Evolutionary conservation across 495 filamentous ascomycete species (phyloP).

Genomic region (Podospora fimiseda): DNA sequence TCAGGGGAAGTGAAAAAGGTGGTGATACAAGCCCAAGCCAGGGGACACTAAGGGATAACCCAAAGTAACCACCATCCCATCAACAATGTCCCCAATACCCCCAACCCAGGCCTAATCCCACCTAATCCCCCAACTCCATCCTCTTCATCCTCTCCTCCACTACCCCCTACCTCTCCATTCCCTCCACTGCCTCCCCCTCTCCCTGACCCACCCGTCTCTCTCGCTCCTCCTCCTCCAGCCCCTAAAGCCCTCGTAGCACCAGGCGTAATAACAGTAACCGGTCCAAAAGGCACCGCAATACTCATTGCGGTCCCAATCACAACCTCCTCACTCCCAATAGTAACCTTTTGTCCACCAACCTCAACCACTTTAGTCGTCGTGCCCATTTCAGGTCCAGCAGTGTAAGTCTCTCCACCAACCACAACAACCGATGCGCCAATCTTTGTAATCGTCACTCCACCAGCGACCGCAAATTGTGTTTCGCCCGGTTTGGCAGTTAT

Average conservation of each 20-base stretch:
- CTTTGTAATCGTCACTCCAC: slow-evolving; percentile 43
- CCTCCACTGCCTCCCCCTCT: not conserved
- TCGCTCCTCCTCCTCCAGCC: not conserved
- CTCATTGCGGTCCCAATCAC: slow-evolving; percentile 42
- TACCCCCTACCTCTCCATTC: not conserved
- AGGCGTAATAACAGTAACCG: slow-evolving; percentile 34
- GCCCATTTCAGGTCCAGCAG: slow-evolving; percentile 27
- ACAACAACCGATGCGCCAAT: slow-evolving; percentile 45
- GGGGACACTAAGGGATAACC: too few species aligned
- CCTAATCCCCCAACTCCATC: not conserved
- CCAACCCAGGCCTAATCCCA: slow-evolving; percentile 6
- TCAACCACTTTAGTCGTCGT: too few species aligned
- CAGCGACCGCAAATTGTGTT: slow-evolving; percentile 38
- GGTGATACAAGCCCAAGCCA: not conserved
- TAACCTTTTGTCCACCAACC: too few species aligned
- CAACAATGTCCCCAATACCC: not conserved
- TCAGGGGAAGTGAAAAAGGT: too few species aligned
- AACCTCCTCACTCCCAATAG: slow-evolving; percentile 39
- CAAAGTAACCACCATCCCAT: slow-evolving; percentile 3
- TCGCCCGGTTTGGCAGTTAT: slow-evolving; percentile 21
- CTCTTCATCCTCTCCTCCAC: not conserved
- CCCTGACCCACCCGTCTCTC: not conserved
- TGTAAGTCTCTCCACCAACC: slow-evolving; percentile 39
- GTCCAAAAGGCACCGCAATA: slow-evolving; percentile 42
- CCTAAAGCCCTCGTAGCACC: slow-evolving; percentile 4